phyloP scores from a whole-genome alignment of 371 early-diverging fungal genomes.

The Mortierella sp. region DNA sequence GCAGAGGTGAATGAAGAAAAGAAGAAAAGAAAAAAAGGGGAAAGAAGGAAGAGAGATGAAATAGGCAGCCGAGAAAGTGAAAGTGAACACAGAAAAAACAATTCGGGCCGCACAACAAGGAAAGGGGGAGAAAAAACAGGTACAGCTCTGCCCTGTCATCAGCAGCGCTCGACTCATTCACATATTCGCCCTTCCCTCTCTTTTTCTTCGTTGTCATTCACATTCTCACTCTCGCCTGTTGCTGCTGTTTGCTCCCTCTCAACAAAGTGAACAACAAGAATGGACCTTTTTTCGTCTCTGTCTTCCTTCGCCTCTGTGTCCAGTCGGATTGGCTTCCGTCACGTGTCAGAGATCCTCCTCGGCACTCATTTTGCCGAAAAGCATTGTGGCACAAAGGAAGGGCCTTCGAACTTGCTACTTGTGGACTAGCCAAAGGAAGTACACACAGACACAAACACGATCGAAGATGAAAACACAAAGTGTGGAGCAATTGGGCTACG shows the following conservation, averaged over 20 bases:
- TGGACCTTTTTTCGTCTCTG: background rate
- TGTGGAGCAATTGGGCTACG: slow-evolving; percentile 2
- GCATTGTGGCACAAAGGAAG: too few species aligned
- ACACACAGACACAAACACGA: background rate
- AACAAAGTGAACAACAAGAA: background rate
- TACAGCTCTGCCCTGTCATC: background rate
- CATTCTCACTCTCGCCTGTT: background rate
- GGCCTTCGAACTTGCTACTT: too few species aligned
- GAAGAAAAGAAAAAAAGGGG: background rate
- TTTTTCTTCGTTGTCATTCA: background rate
- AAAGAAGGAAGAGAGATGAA: background rate
- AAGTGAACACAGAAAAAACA: slow-evolving; percentile 15
- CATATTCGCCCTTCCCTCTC: background rate
- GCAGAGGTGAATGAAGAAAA: background rate
- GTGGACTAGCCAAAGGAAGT: too few species aligned
- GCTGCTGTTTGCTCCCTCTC: background rate
- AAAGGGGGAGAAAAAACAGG: background rate
- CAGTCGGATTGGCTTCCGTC: background rate
- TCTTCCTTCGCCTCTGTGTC: background rate
- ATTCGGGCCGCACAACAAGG: background rate
- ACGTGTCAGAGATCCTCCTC: slow-evolving; percentile 3
- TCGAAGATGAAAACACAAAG: background rate
- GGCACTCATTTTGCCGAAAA: slow-evolving; percentile 10
- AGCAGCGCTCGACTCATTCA: background rate
- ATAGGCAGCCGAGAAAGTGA: background rate